Evolutionary conservation across 768 basidiomycete species (phyloP).

Genomic region (Clavaria fumosa): DNA sequence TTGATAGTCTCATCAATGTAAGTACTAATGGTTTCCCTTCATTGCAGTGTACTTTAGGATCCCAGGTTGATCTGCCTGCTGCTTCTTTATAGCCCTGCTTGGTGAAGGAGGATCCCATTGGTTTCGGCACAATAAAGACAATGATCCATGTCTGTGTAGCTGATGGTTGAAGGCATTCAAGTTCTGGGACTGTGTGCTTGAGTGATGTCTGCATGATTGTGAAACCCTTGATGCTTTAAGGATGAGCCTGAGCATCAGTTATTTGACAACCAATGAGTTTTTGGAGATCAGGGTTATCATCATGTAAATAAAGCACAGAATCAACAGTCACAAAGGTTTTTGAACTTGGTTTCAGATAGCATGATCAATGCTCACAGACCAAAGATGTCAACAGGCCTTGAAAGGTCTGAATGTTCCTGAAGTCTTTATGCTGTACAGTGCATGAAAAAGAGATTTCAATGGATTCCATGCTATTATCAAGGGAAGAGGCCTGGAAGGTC

Average conservation of each 20-base stretch:
- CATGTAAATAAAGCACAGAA: conserved; percentile 6
- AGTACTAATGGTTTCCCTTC: too few relatives aligned
- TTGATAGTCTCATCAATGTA: too few relatives aligned
- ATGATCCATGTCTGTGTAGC: not conserved
- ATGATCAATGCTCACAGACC: conserved; percentile 1
- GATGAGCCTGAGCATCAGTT: not conserved
- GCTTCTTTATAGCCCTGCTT: too few relatives aligned
- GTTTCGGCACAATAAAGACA: conserved; percentile 4
- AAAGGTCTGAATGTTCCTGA: not conserved
- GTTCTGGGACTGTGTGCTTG: not conserved
- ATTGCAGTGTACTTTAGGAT: too few relatives aligned
- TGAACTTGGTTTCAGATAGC: conserved; percentile 5
- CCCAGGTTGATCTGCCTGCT: too few relatives aligned
- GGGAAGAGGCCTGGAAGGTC: not conserved
- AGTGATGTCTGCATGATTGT: not conserved
- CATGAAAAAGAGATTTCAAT: conserved; percentile 5
- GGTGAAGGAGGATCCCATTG: too few relatives aligned
- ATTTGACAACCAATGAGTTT: conserved; percentile 5
- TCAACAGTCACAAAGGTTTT: conserved; percentile 5
- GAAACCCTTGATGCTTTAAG: not conserved
- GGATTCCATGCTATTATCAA: conserved; percentile 1
- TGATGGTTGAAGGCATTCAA: conserved; percentile 2
- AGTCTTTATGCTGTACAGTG: not conserved
- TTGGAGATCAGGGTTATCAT: not conserved
- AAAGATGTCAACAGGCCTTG: conserved; percentile 4